Evolutionary conservation across 2,329 filamentous ascomycete species (phyloP).

Genomic region (Ceratocystis colombiana): DNA sequence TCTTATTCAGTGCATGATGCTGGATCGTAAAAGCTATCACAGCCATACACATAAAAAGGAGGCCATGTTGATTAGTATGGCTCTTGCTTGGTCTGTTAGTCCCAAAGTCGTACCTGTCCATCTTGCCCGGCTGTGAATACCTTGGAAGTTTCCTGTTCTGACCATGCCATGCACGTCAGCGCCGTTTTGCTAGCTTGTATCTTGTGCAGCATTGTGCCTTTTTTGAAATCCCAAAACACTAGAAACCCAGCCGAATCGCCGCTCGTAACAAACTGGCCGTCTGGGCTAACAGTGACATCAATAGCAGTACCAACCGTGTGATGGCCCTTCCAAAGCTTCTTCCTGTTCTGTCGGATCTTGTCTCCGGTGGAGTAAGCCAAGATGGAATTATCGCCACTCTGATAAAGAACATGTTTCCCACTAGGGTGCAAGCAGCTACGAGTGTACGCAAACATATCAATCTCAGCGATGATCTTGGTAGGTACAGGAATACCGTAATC

Average conservation of each 20-base stretch:
- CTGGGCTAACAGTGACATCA: constrained; percentile 76
- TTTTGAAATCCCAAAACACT: constrained; percentile 99
- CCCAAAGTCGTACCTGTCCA: constrained; percentile 85
- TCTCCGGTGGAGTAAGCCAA: constrained; percentile 90
- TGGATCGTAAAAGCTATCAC: too few species aligned
- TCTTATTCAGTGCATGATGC: too few species aligned
- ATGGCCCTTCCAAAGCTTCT: constrained; percentile 92
- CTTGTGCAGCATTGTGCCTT: constrained; percentile 98
- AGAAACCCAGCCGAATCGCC: constrained; percentile 84
- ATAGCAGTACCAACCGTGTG: constrained; percentile 93
- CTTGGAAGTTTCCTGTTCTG: constrained; percentile 95
- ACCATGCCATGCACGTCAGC: constrained; percentile 84
- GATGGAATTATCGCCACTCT: constrained; percentile 91
- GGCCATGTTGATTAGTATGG: too few species aligned
- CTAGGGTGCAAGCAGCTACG: constrained; percentile 74
- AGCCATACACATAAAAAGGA: too few species aligned
- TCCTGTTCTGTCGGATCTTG: constrained; percentile 93
- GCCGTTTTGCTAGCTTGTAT: constrained; percentile 73
- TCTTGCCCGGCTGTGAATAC: constrained; percentile 83
- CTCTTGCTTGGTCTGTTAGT: constrained; percentile 43
- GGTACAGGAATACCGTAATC: constrained; percentile 97
- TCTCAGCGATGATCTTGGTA: constrained; percentile 96
- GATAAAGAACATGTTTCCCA: constrained; percentile 89
- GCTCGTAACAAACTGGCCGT: constrained; percentile 80
- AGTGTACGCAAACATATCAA: constrained; percentile 95